Evolutionary conservation across 148 eudicot genomes (phyloP), one percentile per base, ranked within the genome.

Genomic region (Chenopodium suecicum): DNA sequence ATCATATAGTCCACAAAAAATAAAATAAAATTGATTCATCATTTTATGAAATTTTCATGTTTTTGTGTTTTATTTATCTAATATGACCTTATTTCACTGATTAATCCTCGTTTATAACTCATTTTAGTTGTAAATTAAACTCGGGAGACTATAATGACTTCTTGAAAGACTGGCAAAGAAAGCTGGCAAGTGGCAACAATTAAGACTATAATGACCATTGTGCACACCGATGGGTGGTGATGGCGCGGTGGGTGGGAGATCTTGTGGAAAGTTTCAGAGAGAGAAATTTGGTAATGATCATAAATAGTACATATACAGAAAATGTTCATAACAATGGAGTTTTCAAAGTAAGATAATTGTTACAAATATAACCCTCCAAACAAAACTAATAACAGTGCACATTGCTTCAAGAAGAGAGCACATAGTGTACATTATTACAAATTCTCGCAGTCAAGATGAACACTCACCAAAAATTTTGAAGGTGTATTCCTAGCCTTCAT

Each of bases 361-460:
- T 12, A 78, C 52, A 74, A 34, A 56, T 23, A 25, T 14, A n/a
- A 47, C 25, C 13, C 13, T 72, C 70, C 67, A 16, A 68, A 22
- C 16, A 54, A 67, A 68, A 64, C 31, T 75, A 7, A 81, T 52
- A 41, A 3, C 7, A 31, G 31, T 54, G 73, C 69, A 62, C 77
- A 62, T 25, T 44, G 78, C 74, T 71, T 74, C 66, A 32, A 70
- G 23, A 76, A 76, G 14, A 52, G 68, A 70, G 83, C 70, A 72
- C 29, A 54, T 47, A 80, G 81, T 71, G 69, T 54, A 80, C 32
- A 72, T 81, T 80, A 63, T 80, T 64, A 71, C 81, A 80, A 8
- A 70, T 72, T 65, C 83, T 80, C 80, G 19, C 54, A 31, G 8
- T 78, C 29, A 82, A 2, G 68, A 63, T 48, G 60, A 76, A 48